These are phyloP conservation scores for Wallacemonas rigidus DNA, from an alignment of 208 protist species.

Conservation along the genomic window DNA sequence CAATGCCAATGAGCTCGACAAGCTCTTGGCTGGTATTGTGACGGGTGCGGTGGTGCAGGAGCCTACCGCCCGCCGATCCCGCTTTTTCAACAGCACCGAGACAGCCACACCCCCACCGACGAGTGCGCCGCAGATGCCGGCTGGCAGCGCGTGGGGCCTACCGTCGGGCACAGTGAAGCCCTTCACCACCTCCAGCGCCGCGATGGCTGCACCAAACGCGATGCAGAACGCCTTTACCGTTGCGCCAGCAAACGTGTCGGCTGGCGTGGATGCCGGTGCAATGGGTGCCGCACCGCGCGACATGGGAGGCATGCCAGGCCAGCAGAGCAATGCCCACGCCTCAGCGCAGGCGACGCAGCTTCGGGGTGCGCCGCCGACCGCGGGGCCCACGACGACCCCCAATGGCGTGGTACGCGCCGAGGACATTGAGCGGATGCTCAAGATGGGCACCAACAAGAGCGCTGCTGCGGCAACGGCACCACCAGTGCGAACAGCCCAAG, in stretches of 20 bases:
- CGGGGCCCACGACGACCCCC: neutral
- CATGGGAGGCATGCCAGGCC: neutral
- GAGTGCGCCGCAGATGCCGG: neutral
- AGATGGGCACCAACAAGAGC: neutral
- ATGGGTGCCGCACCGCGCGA: neutral
- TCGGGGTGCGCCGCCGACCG: neutral
- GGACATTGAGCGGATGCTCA: slow-evolving; percentile 20
- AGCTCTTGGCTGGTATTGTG: slow-evolving; percentile 45
- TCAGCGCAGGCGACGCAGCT: neutral
- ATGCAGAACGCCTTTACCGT: slow-evolving; percentile 6
- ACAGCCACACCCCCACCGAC: neutral
- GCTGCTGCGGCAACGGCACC: slow-evolving; percentile 5
- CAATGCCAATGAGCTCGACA: slow-evolving; percentile 49
- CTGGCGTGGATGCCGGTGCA: neutral
- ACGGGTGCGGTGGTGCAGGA: slow-evolving; percentile 27
- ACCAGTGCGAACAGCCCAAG: slow-evolving; percentile 20
- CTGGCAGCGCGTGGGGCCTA: neutral
- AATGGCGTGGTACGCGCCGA: slow-evolving; percentile 5
- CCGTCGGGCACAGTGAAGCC: neutral
- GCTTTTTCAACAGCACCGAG: slow-evolving; percentile 46
- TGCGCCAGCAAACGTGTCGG: slow-evolving; percentile 10
- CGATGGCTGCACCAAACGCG: neutral
- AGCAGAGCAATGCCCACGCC: neutral
- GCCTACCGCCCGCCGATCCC: slow-evolving; percentile 34
- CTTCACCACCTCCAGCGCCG: slow-evolving; percentile 10